Percentiles rank a stretch among this genome's conserved stretches.
Conservation (phyloP, 148 eudicot genomes). For the Cornus florida region DNA sequence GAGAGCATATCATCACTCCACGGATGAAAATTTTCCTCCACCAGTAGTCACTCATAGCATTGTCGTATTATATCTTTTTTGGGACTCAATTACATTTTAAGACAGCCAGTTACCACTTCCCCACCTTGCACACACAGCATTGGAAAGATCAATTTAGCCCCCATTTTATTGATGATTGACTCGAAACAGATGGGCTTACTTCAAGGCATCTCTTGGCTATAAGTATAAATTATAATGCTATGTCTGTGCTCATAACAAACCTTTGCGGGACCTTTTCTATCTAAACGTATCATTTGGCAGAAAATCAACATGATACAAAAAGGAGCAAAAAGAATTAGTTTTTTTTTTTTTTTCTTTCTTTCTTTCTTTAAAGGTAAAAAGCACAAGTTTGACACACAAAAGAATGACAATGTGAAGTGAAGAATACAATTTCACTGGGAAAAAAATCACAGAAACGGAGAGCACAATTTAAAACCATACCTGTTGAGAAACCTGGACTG, state of each 20-base stretch:
- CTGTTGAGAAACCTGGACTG: conserved; percentile 88
- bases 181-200: neutral
- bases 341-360: no score
- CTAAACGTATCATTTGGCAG: neutral
- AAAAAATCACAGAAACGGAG: neutral
- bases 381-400: neutral
- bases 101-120: neutral
- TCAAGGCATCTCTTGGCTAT: neutral
- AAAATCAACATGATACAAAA: neutral
- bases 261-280: neutral
- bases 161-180: neutral
- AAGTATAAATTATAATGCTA: neutral
- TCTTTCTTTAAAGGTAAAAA: no score
- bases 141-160: neutral
- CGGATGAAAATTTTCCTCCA: neutral
- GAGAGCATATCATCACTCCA: neutral
- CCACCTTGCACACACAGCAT: neutral
- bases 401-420: neutral
- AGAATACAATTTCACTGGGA: neutral
- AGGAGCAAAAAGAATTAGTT: neutral
- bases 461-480: conserved; percentile 27
- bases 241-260: neutral
- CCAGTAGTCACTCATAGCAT: neutral
- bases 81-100: neutral
- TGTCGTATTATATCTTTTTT: neutral